phyloP scores from a whole-genome alignment of 2,329 filamentous ascomycete genomes.

The Cytospora leucostoma region DNA sequence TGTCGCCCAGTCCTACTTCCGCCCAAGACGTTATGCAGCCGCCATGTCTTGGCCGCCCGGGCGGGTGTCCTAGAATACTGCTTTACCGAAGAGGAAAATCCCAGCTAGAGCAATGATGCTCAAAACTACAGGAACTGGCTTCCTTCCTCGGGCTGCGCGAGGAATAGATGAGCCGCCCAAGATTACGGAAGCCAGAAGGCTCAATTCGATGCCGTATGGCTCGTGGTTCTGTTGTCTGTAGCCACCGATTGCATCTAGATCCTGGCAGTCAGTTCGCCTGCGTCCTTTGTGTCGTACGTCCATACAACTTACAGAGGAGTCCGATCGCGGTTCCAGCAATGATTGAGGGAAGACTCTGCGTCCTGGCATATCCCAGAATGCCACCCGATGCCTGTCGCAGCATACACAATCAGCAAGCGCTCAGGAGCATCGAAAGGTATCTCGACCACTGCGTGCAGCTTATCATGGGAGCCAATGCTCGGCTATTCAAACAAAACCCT shows the following conservation, averaged over 20 bases:
- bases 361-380: slow-evolving; percentile 81
- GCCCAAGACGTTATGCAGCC: neutral
- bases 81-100: slow-evolving; percentile 75
- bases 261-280: neutral
- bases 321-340: slow-evolving; percentile 84
- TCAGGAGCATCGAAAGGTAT: neutral
- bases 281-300: neutral
- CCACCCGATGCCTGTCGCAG: slow-evolving; percentile 69
- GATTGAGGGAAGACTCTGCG: slow-evolving; percentile 83
- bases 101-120: slow-evolving; percentile 80
- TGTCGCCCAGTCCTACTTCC: neutral
- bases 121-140: slow-evolving; percentile 80
- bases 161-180: slow-evolving; percentile 84
- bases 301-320: slow-evolving; percentile 51
- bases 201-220: slow-evolving; percentile 83
- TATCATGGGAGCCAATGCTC: neutral
- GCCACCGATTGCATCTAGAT: slow-evolving; percentile 72
- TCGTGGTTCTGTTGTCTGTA: slow-evolving; percentile 75
- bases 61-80: slow-evolving; percentile 35
- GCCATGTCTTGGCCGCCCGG: slow-evolving; percentile 5
- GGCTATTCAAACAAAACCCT: too few relatives aligned
- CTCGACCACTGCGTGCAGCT: neutral
- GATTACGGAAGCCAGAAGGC: slow-evolving; percentile 83
- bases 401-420: slow-evolving; percentile 3
- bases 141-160: slow-evolving; percentile 77